These are phyloP conservation scores for Coemansia sp. DNA, from an alignment of 192 early-diverging fungal species.

Conservation along the genomic window DNA sequence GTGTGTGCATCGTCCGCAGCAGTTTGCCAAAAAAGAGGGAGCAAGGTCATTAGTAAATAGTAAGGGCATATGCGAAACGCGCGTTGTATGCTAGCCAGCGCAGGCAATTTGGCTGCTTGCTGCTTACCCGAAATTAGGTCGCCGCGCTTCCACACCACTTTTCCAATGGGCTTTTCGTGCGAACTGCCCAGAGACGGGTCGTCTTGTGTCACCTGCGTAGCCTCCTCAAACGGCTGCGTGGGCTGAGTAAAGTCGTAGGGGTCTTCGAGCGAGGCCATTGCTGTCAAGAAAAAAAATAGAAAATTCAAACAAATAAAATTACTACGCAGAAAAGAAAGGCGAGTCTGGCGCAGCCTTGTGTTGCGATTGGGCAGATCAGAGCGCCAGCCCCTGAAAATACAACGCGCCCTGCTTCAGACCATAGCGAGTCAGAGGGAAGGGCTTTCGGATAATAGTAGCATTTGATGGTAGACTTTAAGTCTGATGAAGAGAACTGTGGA, in stretches of 20 bases:
- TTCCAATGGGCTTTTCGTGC: slow-evolving; percentile 47
- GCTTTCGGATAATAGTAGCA: too few relatives aligned
- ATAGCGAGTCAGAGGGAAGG: too few relatives aligned
- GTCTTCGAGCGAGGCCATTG: slow-evolving; percentile 40
- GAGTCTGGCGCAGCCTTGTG: neutral
- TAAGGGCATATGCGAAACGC: neutral
- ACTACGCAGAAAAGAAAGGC: neutral
- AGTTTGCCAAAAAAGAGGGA: neutral
- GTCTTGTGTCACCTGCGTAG: slow-evolving; percentile 44
- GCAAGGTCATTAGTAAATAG: slow-evolving; percentile 8
- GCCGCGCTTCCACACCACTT: slow-evolving; percentile 49
- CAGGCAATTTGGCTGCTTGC: neutral
- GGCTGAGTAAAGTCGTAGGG: slow-evolving; percentile 54
- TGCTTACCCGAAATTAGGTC: slow-evolving; percentile 40
- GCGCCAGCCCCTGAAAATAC: too few relatives aligned
- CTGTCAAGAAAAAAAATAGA: neutral
- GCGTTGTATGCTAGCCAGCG: neutral
- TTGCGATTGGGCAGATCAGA: too few relatives aligned
- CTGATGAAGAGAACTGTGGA: too few relatives aligned
- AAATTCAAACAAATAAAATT: neutral
- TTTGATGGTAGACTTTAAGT: too few relatives aligned
- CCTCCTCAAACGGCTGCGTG: slow-evolving; percentile 55
- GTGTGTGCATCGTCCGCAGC: neutral
- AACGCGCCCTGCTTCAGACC: too few relatives aligned
- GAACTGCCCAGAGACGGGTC: slow-evolving; percentile 26